Percentiles rank a stretch among this genome's conserved stretches.
Evolutionary conservation across 768 basidiomycete genomes (phyloP).

Genomic region (Leccinum aurantiacum): DNA sequence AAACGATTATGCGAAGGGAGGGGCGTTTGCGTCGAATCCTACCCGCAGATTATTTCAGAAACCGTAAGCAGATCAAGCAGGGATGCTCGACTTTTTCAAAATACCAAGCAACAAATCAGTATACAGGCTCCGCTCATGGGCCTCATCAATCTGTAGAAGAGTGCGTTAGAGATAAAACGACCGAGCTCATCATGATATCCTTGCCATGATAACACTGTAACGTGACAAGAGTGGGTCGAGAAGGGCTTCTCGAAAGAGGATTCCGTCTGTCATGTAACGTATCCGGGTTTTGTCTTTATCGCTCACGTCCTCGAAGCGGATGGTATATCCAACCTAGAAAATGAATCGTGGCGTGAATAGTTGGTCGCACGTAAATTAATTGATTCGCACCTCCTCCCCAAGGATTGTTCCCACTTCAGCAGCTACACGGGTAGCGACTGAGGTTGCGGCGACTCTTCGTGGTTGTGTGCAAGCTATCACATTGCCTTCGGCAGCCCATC

Average conservation of each 20-base stretch:
- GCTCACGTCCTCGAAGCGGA: slow-evolving; percentile 94
- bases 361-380: background rate
- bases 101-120: slow-evolving; percentile 91
- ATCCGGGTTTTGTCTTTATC: slow-evolving; percentile 83
- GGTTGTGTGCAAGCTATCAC: slow-evolving; percentile 94
- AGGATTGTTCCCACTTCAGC: slow-evolving; percentile 86
- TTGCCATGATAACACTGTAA: slow-evolving; percentile 94
- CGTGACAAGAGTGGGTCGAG: slow-evolving; percentile 89
- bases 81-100: slow-evolving; percentile 75
- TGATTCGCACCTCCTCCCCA: slow-evolving; percentile 72
- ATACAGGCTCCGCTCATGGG: slow-evolving; percentile 94
- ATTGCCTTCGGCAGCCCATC: slow-evolving; percentile 84
- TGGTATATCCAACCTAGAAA: slow-evolving; percentile 90
- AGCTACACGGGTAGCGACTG: slow-evolving; percentile 88
- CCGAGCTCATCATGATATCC: slow-evolving; percentile 16
- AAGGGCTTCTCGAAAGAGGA: slow-evolving; percentile 93
- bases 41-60: slow-evolving; percentile 7
- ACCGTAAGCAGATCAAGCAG: background rate
- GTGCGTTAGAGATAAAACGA: slow-evolving; percentile 1
- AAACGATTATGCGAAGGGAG: slow-evolving; percentile 86
- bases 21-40: slow-evolving; percentile 93
- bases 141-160: slow-evolving; percentile 82
- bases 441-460: slow-evolving; percentile 90
- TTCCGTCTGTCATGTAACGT: slow-evolving; percentile 96
- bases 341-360: slow-evolving; percentile 7